Percentiles rank a stretch among this genome's conserved stretches.
Conservation (phyloP, 1,284 basidiomycete genomes). For the Malassezia arunalokei region DNA sequence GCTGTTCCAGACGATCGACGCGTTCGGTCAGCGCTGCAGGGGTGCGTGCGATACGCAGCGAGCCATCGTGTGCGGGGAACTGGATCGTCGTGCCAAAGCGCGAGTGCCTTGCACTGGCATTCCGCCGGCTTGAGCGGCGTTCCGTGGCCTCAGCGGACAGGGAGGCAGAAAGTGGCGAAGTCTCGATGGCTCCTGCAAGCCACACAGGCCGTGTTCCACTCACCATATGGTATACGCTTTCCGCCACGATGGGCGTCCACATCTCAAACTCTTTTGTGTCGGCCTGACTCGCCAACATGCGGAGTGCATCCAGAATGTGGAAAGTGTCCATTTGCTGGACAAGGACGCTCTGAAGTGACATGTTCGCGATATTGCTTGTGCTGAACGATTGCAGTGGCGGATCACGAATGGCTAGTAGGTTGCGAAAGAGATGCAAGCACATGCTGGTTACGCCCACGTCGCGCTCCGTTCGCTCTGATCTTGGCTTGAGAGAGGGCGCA, state of each 20-base stretch:
- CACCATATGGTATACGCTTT: slow-evolving; percentile 43
- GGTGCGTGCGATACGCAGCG: slow-evolving; percentile 27
- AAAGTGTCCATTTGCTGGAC: slow-evolving; percentile 28
- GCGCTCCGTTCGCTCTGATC: slow-evolving; percentile 29
- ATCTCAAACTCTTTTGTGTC: slow-evolving; percentile 31
- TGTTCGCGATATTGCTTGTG: slow-evolving; percentile 25
- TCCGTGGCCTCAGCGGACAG: slow-evolving; percentile 28
- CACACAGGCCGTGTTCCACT: slow-evolving; percentile 17
- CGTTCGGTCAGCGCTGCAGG: slow-evolving; percentile 30
- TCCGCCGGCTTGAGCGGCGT: slow-evolving; percentile 10
- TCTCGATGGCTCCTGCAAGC: neutral
- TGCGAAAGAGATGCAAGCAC: slow-evolving; percentile 44
- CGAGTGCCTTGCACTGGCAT: slow-evolving; percentile 30
- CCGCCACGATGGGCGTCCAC: slow-evolving; percentile 36
- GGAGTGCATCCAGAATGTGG: slow-evolving; percentile 35
- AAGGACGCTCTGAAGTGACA: slow-evolving; percentile 36
- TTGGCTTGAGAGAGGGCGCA: slow-evolving; percentile 36
- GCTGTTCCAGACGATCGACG: slow-evolving; percentile 29
- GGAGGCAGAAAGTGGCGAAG: slow-evolving; percentile 16
- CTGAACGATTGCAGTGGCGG: slow-evolving; percentile 31
- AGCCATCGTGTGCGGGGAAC: slow-evolving; percentile 33
- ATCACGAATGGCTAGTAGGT: slow-evolving; percentile 41
- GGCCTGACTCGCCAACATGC: slow-evolving; percentile 40
- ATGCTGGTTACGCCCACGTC: slow-evolving; percentile 39
- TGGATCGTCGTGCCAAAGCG: slow-evolving; percentile 42